Base-by-base conservation (phyloP, 1,139 yeast species). In the Pneumocystis wakefieldiae region DNA sequence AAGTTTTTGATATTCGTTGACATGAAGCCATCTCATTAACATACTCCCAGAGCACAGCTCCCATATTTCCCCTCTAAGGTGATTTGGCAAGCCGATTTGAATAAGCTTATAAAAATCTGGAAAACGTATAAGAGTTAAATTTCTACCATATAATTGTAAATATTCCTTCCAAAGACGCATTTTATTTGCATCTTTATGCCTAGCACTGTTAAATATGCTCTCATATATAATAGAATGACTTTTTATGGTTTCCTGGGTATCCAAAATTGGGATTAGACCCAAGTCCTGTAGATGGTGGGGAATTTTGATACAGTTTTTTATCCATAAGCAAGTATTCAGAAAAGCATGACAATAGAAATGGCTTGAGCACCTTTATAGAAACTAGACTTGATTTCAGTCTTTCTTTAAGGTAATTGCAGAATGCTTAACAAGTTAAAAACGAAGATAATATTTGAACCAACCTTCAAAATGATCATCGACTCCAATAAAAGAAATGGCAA, bases 31-130 rank as follows among this genome's bases (percentile, higher is more conserved):
- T 64, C 97, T 77, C 62, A 82, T 73, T 70, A 84, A 88, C 79
- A 89, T 85, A 0, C 96, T 85, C 5, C 98, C 99, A 63, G 90
- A 83, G 63, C 90, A 83, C 65, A 89, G 76, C 73, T 92, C 98
- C 99, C 99, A 94, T 19, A 92, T 78, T 71, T 94, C 99, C 41
- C 98, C 98, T 68, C 99, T 79, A 63, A 92, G 77, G 65, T 95
- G 78, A 71, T 92, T 92, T 8, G 98, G 97, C 55, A 94, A 78
- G 0, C 98, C 98, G 19, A 90, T 95, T 63, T 97, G 79, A 24
- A 92, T 80, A 63, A 91, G 80, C 70, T 87, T 87, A 73, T 84
- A 87, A 72, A 89, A 92, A 73, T 84, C 83, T 38, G 85, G 89
- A 64, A 87, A 88, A 62, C 83, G 81, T 1, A 88, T 79, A 35